A percentile compares a stretch with the other conserved stretches of the same genome.
phyloP scores from a whole-genome alignment of 768 basidiomycete genomes.

The Sistotremastrum niveocremeum region DNA sequence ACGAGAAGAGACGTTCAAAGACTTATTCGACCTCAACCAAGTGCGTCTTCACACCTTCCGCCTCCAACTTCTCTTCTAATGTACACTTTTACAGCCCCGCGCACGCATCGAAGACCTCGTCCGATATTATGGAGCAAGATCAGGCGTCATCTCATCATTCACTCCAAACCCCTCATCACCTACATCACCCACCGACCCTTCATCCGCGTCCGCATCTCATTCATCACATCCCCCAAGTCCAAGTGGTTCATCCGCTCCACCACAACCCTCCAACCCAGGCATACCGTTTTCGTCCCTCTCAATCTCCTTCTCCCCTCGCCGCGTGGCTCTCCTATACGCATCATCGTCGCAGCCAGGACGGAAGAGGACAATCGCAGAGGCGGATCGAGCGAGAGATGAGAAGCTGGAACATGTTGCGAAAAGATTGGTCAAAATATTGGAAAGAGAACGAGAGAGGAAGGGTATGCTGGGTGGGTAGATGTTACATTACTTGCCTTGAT shows the following conservation, averaged over 20 bases:
- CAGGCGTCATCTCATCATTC: constrained; percentile 18
- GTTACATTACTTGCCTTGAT: too few relatives aligned
- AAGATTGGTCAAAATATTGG: constrained; percentile 25
- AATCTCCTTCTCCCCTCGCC: constrained; percentile 8
- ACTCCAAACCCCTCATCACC: not conserved
- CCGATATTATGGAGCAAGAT: constrained; percentile 25
- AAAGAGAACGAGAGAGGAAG: not conserved
- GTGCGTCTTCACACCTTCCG: constrained; percentile 4
- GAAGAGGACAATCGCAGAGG: constrained; percentile 8
- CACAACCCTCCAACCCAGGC: constrained; percentile 4
- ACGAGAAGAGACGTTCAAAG: constrained; percentile 62
- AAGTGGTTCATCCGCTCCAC: not conserved
- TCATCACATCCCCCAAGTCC: not conserved
- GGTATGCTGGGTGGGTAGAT: too few relatives aligned
- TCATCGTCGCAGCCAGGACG: not conserved
- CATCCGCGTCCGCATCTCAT: too few relatives aligned
- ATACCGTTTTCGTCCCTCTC: constrained; percentile 7
- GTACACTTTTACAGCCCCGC: constrained; percentile 39
- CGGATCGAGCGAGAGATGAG: constrained; percentile 28
- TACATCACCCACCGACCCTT: too few relatives aligned
- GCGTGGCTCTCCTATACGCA: constrained; percentile 6
- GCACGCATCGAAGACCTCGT: constrained; percentile 68
- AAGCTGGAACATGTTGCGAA: constrained; percentile 42
- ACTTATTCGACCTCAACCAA: constrained; percentile 53
- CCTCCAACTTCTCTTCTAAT: not conserved